Evolutionary conservation across 139 green algal species (phyloP).

Genomic region (Medakamo hakoo): DNA sequence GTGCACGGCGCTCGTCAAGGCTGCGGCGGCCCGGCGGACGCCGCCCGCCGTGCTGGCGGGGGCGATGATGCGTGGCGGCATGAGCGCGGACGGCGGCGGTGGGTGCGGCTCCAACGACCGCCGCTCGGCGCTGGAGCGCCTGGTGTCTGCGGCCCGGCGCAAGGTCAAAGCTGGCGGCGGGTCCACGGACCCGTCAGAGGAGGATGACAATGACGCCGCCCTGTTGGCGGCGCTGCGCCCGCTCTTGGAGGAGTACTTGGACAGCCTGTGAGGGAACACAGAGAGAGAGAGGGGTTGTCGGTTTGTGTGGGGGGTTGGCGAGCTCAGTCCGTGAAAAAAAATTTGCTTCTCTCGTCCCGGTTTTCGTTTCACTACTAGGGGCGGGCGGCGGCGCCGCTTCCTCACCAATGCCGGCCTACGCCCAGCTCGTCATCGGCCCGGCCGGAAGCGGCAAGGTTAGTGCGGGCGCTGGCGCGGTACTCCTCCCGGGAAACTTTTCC

Average conservation of each 20-base stretch:
- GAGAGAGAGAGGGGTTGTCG: not conserved
- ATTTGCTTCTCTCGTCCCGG: not conserved
- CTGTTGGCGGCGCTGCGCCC: not conserved
- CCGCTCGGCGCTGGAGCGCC: too few relatives aligned
- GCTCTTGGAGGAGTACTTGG: not conserved
- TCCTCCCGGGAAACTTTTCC: not conserved
- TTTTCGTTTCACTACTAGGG: too few relatives aligned
- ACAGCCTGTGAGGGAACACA: too few relatives aligned
- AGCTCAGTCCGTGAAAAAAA: not conserved
- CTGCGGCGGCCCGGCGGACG: too few relatives aligned
- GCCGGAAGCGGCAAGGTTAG: constrained; percentile 85
- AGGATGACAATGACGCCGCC: not conserved
- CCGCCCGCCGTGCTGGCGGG: too few relatives aligned
- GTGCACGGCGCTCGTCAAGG: not conserved
- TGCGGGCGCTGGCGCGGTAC: not conserved
- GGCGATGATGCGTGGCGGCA: too few relatives aligned
- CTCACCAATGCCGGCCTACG: not conserved
- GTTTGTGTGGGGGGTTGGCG: not conserved
- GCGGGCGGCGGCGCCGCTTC: too few relatives aligned
- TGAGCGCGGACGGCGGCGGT: too few relatives aligned
- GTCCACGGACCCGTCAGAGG: too few relatives aligned
- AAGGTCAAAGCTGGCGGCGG: too few relatives aligned
- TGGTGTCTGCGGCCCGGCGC: too few relatives aligned
- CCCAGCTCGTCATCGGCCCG: constrained; percentile 91
- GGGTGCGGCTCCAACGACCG: too few relatives aligned